phyloP scores from a whole-genome alignment of 371 early-diverging fungal genomes.

The Apophysomyces elegans region DNA sequence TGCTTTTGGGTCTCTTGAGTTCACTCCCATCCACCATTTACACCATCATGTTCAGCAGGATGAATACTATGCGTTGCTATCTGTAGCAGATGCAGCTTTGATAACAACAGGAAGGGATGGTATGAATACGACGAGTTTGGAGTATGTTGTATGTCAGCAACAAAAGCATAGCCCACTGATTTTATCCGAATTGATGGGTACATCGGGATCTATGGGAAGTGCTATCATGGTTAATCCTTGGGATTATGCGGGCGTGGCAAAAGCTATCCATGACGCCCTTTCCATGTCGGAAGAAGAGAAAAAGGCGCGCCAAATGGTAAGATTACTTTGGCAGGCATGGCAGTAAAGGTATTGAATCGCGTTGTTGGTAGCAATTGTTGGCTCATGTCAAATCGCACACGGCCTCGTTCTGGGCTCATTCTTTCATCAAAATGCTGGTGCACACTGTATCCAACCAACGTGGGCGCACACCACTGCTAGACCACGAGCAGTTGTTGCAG shows the following conservation, averaged over 20 bases:
- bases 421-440: constrained; percentile 71
- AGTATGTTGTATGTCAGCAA: constrained; percentile 97
- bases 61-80: constrained; percentile 95
- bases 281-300: constrained; percentile 85
- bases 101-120: constrained; percentile 98
- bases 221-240: constrained; percentile 97
- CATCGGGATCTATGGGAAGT: constrained; percentile 89
- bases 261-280: constrained; percentile 89
- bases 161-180: constrained; percentile 91
- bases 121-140: constrained; percentile 99
- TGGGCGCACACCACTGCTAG: constrained; percentile 71
- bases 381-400: constrained; percentile 90
- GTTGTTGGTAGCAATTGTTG: constrained; percentile 68
- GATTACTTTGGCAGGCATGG: neutral
- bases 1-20: constrained; percentile 92
- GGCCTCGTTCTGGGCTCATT: constrained; percentile 90
- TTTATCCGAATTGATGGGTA: constrained; percentile 97
- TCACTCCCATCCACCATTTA: constrained; percentile 93
- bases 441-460: constrained; percentile 57
- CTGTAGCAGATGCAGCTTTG: constrained; percentile 92
- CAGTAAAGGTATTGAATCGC: no score
- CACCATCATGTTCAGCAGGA: constrained; percentile 93
- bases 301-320: constrained; percentile 71
- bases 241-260: constrained; percentile 94
- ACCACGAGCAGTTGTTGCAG: constrained; percentile 44